Base-by-base conservation (phyloP, 1,139 yeast species). In the Blastobotrys aristatus region DNA sequence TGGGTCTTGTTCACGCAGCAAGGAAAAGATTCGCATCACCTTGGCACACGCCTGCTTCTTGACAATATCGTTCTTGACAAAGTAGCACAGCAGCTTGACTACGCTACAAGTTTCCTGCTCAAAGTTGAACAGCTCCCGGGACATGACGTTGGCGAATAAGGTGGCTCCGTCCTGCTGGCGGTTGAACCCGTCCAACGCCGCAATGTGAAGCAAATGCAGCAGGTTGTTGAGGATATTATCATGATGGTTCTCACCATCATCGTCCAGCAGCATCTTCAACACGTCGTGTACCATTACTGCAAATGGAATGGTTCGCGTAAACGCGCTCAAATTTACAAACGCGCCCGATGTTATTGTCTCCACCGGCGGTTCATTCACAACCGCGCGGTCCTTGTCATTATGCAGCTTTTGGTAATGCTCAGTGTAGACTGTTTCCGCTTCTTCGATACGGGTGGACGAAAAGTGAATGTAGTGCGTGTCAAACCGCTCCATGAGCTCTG, bases 391-490 rank as follows among this genome's bases (percentile, higher is more conserved):
- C 0, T 63, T 56, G 13, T 46, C 40, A 13, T 60, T 60, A 1
- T 56, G 65, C 17, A 14, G n/a, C 43, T 60, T 59, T 55, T 70
- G 60, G 24, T 37, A 44, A 33, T 43, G 41, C 11, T 41, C 34
- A n/a, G 64, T 57, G 31, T 71, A 62, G 34, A 74, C 75, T 53
- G 79, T 81, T 64, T 77, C 73, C 50, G 86, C 77, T 64, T 84
- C 96, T 50, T 89, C 96, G 50, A 90, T 77, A 47, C 80, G 81
- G 55, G 89, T 88, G 0, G 94, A 70, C 0, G 86, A 71, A 57
- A 84, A 84, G 58, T 88, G 89, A 53, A 86, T 75, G 63, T 84
- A 90, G 60, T 81, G 90, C 0, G 97, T 95, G 60, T 90, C 90
- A 26, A 90, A 73, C 34, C 74, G 69, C 3, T 66, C 68, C 47